Evolutionary conservation across 768 basidiomycete genomes (phyloP).

Genomic region (Rhizopogon sp.): DNA sequence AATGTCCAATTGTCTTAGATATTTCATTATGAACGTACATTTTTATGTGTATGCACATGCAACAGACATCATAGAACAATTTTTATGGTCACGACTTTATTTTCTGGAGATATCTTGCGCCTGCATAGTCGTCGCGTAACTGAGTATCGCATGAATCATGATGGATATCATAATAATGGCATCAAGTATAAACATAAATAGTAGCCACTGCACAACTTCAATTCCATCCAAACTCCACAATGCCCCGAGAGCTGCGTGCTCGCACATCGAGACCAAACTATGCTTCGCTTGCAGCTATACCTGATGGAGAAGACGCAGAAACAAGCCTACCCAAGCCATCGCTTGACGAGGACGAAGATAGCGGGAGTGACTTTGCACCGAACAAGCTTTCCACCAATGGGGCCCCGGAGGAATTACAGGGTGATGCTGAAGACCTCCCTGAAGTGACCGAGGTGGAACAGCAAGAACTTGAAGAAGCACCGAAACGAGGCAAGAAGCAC

Average conservation of each 20-base stretch:
- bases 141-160: too few species aligned
- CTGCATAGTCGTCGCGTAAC: too few species aligned
- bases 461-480: constrained; percentile 2
- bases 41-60: too few species aligned
- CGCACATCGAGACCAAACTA: constrained; percentile 52
- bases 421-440: constrained; percentile 27
- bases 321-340: constrained; percentile 36
- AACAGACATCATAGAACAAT: neutral
- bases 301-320: constrained; percentile 22
- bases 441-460: constrained; percentile 21
- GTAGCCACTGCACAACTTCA: too few species aligned
- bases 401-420: constrained; percentile 23
- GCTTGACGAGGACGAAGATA: constrained; percentile 25
- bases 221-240: constrained; percentile 15
- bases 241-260: constrained; percentile 54
- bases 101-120: too few species aligned
- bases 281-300: constrained; percentile 30
- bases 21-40: neutral
- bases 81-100: neutral
- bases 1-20: neutral
- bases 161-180: too few species aligned
- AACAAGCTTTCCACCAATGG: constrained; percentile 24
- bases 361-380: constrained; percentile 54
- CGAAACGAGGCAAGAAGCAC: constrained; percentile 9
- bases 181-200: too few species aligned